These are phyloP conservation scores for Auxenochlorella pyrenoidosa DNA, from an alignment of 139 green algal genomes.

Conservation along the genomic window DNA sequence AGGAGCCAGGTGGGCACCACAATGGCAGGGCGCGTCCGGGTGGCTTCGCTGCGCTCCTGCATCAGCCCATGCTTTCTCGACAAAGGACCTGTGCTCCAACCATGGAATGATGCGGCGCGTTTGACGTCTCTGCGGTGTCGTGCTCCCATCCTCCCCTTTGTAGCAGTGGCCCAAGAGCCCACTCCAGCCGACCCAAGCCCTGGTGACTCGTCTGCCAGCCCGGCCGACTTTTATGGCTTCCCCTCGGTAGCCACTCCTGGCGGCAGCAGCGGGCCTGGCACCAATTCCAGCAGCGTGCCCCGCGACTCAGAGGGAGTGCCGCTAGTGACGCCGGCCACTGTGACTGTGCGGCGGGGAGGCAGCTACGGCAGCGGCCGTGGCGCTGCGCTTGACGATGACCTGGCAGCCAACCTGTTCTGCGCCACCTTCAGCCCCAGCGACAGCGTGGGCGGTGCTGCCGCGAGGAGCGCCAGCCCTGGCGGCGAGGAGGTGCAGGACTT, in stretches of 20 bases:
- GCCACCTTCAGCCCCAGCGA: constrained; percentile 1
- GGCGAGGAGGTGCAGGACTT: not conserved
- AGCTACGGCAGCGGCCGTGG: not conserved
- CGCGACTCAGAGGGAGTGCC: constrained; percentile 33
- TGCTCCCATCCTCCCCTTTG: not conserved
- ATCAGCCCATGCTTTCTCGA: too few relatives aligned
- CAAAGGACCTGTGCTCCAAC: too few relatives aligned
- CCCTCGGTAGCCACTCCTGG: not conserved
- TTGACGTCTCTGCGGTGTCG: too few relatives aligned
- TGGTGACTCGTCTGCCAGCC: not conserved
- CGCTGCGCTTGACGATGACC: not conserved
- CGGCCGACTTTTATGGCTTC: constrained; percentile 18
- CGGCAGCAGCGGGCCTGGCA: not conserved
- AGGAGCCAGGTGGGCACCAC: not conserved
- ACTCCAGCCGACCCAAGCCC: not conserved
- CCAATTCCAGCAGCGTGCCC: constrained; percentile 23
- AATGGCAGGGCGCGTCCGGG: not conserved
- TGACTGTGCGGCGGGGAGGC: constrained; percentile 35
- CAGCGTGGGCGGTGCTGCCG: too few relatives aligned
- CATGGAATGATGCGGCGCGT: too few relatives aligned
- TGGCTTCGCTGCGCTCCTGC: not conserved
- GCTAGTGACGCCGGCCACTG: constrained; percentile 27
- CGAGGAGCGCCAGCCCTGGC: not conserved
- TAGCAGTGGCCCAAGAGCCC: not conserved
- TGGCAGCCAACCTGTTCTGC: constrained; percentile 35